Conservation (phyloP, 1,139 yeast species). For the Tardiomyces digboiensis region DNA sequence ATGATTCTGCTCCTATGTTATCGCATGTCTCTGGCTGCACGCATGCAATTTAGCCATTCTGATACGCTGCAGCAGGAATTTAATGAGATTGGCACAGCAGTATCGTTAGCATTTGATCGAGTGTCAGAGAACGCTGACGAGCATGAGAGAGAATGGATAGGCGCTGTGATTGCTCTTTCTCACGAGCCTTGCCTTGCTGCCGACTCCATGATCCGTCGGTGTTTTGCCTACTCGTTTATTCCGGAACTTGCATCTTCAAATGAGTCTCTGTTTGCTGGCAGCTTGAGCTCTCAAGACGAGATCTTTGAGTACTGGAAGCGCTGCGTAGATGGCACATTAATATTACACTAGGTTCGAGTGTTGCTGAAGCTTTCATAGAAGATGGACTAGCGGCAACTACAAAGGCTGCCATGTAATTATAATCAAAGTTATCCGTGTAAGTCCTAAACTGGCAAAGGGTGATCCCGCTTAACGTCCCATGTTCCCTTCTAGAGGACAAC, state of each 20-base stretch:
- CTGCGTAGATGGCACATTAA: neutral
- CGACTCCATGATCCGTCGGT: neutral
- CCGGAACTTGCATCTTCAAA: neutral
- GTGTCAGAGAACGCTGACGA: neutral
- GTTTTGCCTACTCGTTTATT: neutral
- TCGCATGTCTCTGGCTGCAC: neutral
- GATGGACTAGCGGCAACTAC: too few relatives aligned
- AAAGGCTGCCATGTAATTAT: too few relatives aligned
- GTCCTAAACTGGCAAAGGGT: too few relatives aligned
- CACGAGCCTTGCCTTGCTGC: too few relatives aligned
- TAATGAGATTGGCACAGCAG: neutral
- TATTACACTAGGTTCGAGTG: neutral
- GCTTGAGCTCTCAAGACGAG: neutral
- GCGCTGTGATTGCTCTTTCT: neutral
- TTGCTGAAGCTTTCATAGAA: too few relatives aligned
- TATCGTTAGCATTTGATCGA: neutral
- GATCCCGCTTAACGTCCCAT: too few relatives aligned
- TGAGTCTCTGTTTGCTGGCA: neutral
- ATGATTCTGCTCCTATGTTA: neutral
- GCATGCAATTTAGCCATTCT: neutral
- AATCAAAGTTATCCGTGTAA: too few relatives aligned
- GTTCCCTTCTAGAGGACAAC: too few relatives aligned
- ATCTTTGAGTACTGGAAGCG: neutral
- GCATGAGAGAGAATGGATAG: neutral
- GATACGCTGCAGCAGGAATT: neutral